Conservation (phyloP, 108 stramenopile species). For the Fragilaria radians region DNA sequence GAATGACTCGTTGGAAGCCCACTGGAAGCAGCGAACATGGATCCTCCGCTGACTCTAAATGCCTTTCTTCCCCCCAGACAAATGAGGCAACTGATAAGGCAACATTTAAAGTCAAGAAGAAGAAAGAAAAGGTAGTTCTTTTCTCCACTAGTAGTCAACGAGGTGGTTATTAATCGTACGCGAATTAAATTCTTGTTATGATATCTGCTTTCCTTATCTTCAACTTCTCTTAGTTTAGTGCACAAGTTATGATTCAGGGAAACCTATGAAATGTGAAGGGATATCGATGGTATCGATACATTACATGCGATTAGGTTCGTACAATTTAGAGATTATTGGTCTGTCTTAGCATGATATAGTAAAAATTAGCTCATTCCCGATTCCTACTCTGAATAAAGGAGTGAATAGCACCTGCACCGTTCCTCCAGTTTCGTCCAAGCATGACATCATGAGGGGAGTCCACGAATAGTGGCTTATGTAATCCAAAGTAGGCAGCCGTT, state of each 20-base stretch:
- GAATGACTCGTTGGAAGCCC: background rate
- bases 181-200: background rate
- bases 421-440: conserved; percentile 48
- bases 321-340: too few relatives aligned
- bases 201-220: too few relatives aligned
- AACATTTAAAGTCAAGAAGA: conserved; percentile 5
- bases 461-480: conserved; percentile 25
- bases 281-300: too few relatives aligned
- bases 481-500: conserved; percentile 45
- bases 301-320: too few relatives aligned
- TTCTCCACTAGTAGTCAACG: conserved; percentile 34
- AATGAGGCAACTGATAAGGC: conserved; percentile 12
- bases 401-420: conserved; percentile 35
- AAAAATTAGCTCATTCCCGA: too few relatives aligned
- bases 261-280: too few relatives aligned
- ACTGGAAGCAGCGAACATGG: background rate
- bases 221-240: too few relatives aligned
- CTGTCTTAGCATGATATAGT: too few relatives aligned
- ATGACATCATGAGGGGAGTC: conserved; percentile 75
- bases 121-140: conserved; percentile 20
- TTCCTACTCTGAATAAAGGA: conserved; percentile 27
- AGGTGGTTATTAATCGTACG: background rate
- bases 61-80: conserved; percentile 1
- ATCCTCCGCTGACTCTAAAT: background rate
- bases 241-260: too few relatives aligned